Evolutionary conservation across 1,284 basidiomycete species (phyloP), one percentile per base, ranked within the genome.

Genomic region (Athelia sp.): DNA sequence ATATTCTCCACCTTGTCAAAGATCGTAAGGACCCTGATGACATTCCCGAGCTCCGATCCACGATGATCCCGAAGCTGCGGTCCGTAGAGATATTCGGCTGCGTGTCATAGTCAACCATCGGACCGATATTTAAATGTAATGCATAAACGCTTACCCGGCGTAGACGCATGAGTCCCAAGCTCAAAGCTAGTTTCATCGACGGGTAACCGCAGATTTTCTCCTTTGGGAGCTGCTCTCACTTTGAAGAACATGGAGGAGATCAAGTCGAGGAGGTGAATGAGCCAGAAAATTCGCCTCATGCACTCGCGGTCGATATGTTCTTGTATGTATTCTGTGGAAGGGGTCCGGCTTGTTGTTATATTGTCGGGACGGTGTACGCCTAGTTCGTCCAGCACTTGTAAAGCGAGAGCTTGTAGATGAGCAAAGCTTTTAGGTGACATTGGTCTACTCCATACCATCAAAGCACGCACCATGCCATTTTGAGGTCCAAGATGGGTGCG

Each of bases 171-270:
- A 19, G 81, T 64, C 15, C 70, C 78, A 38, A 90, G 67, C 62
- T 90, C 87, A 57, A 90, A 90, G 58, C 77, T 82, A 11, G 84
- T 81, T 63, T 90, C 87, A 60, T 89, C 86, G 6, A 81, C 78
- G 17, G 87, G 87, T 31, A 90, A 70, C 36, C 83, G 78, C 34
- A 89, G 71, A 47, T 74, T 76, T 15, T 67, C 66, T 29, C 79
- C 78, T 38, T 69, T 72, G 51, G 78, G 72, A 14, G 71, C 63
- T 43, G 74, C 71, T 17, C 70, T 67, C 50, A 74, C 74, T 60
- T 73, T 73, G 59, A 75, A 78, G 55, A 76, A 72, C 50, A 79
- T 73, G 51, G 73, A 71, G 23, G 68, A 63, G 52, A 76, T 67
- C 53, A 75, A 68, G 59, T 82, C 79, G 48, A 76, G 64, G 49